Base-by-base conservation (phyloP, 2,329 filamentous ascomycete genomes). In the Colletotrichum sublineola region DNA sequence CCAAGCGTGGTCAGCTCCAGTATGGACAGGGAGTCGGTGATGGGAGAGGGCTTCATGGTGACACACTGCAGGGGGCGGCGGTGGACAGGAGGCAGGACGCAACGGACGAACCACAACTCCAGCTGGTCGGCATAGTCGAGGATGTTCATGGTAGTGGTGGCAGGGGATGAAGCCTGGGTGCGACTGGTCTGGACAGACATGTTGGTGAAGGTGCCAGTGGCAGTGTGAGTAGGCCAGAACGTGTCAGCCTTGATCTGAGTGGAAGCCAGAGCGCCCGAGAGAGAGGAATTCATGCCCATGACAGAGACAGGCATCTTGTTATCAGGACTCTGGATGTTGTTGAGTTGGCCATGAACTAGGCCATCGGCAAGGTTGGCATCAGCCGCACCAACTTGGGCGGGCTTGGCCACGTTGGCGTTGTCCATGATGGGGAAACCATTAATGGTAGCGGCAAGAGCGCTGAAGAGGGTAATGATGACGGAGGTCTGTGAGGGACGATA, bases 401-500 rank as follows among this genome's bases (percentile, higher is more conserved):
- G n/a, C 29, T 29, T 24, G 18, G 18, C 20, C 52, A 36, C 2
- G 29, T 60, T 42, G 55, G 46, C 36, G 61, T 42, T 53, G 52
- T 64, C 42, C 11, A 24, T 3, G 24, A 63, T 29, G 48, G 48
- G 57, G 52, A 53, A 11, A 9, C 61, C 67, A 2, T 66, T 50
- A 29, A 61, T 36, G 20, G 56, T 20, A 29, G 36, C 55, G 38
- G 18, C 67, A 8, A 66, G 50, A n/a, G 52, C 5, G 42, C 60
- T 24, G 11, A 53, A 46, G 1, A 55, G 31, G 5, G 24, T n/a
- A 24, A 42, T 18, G 9, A 38, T 38, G 18, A 52, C 24, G 31
- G 20, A 58, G 12, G 12, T 52, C 67, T 70, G 44, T 20, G 15
- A 57, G 29, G 15, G 15, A 9, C 18, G n/a, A 29, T 8, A 12